Conservation (phyloP, 805 yeast genomes). For the Barnettozyma siamensis region DNA sequence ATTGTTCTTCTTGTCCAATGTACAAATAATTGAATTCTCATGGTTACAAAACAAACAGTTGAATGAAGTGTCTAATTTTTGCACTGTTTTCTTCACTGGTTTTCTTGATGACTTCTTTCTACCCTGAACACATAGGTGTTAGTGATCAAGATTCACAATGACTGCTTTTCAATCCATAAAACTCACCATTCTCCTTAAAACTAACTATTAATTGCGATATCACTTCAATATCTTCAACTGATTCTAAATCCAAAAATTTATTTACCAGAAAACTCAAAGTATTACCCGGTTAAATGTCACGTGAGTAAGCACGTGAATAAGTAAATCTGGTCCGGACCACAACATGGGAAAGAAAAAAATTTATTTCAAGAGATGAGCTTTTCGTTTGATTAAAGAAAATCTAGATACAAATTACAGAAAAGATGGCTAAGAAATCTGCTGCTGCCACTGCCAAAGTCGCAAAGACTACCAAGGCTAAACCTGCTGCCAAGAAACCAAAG, state of each 20-base stretch:
- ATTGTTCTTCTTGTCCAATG: conserved; percentile 78
- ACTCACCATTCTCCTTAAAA: neutral
- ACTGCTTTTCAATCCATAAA: no score
- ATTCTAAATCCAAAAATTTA: neutral
- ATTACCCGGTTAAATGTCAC: neutral
- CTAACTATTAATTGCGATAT: no score
- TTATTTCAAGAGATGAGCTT: conserved; percentile 17
- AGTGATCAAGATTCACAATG: no score
- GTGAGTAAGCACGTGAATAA: neutral
- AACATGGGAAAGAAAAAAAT: conserved; percentile 8
- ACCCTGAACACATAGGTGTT: conserved; percentile 38
- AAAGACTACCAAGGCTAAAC: conserved; percentile 14
- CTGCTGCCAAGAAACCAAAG: conserved; percentile 21
- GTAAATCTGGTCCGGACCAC: conserved; percentile 2
- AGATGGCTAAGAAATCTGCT: conserved; percentile 8
- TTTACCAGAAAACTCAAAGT: no score
- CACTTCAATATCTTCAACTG: no score
- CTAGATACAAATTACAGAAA: neutral
- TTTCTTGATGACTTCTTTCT: conserved; percentile 82
- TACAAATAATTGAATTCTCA: conserved; percentile 84
- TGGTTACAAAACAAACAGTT: conserved; percentile 94
- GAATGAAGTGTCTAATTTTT: conserved; percentile 74
- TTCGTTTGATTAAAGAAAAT: no score
- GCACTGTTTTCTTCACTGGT: conserved; percentile 74
- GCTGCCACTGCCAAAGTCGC: conserved; percentile 8